Evolutionary conservation across 768 basidiomycete species (phyloP).

Genomic region (Mycena capillaripes): DNA sequence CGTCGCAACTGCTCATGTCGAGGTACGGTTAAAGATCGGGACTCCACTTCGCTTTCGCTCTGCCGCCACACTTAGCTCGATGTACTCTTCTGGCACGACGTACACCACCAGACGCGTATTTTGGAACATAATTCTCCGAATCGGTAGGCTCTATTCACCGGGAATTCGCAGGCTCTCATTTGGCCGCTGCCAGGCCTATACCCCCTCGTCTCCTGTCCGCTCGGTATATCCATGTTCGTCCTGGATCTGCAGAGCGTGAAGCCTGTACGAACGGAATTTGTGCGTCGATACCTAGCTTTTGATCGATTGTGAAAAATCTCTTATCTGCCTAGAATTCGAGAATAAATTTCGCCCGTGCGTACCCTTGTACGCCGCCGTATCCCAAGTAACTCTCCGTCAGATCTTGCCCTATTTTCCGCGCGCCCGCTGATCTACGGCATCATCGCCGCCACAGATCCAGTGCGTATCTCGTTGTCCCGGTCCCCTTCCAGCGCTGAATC

Average conservation of each 20-base stretch:
- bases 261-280: not conserved
- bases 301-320: not conserved
- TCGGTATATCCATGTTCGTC: conserved; percentile 7
- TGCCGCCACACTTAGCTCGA: too few species aligned
- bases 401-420: not conserved
- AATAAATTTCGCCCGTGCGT: not conserved
- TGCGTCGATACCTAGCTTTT: not conserved
- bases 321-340: not conserved
- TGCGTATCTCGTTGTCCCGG: not conserved
- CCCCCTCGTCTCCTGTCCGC: conserved; percentile 8
- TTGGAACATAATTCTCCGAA: conserved; percentile 18
- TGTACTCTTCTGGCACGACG: too few species aligned
- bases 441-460: conserved; percentile 14
- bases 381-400: not conserved
- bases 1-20: not conserved
- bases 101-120: too few species aligned
- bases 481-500: not conserved
- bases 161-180: too few species aligned
- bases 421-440: conserved; percentile 9
- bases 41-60: not conserved
- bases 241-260: conserved; percentile 6
- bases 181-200: not conserved
- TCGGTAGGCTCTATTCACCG: not conserved
- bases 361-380: not conserved
- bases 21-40: not conserved